Conservation (phyloP, 441 rosid genomes). For the Erodium moschatum region DNA sequence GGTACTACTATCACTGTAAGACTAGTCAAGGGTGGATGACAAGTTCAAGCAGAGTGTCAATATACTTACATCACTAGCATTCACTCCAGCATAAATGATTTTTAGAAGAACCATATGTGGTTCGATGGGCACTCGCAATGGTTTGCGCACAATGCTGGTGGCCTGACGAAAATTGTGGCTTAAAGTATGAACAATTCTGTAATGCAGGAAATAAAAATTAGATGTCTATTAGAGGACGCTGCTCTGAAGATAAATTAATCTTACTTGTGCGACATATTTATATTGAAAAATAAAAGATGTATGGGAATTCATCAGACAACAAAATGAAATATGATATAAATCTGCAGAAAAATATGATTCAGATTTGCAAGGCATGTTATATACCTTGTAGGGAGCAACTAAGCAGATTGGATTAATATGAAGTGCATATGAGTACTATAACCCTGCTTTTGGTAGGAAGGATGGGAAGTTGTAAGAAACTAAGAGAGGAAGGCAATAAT, state of each 20-base stretch:
- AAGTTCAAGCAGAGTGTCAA: constrained; percentile 16
- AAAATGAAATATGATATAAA: not conserved
- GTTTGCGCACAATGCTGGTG: constrained; percentile 43
- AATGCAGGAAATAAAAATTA: constrained; percentile 22
- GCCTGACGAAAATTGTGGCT: constrained; percentile 82
- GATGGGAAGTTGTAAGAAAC: not conserved
- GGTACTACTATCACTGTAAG: not conserved
- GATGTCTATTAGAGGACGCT: not conserved
- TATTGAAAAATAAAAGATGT: not conserved
- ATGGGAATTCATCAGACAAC: constrained; percentile 5
- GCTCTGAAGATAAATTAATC: not conserved
- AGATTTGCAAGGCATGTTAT: constrained; percentile 10
- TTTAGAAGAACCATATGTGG: constrained; percentile 71
- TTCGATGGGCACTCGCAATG: constrained; percentile 54
- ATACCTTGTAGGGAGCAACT: constrained; percentile 1
- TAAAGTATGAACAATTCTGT: constrained; percentile 83
- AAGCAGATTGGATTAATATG: not conserved
- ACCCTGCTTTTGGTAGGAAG: not conserved
- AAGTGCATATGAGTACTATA: not conserved
- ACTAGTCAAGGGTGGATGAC: not conserved
- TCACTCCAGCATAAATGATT: constrained; percentile 86
- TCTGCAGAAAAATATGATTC: constrained; percentile 1
- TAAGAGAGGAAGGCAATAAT: not conserved
- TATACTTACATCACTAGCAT: constrained; percentile 96
- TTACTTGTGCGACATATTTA: not conserved